Percentiles rank a stretch among this genome's conserved stretches.
These are phyloP conservation scores for Aspergillus kassunensis DNA, from an alignment of 495 filamentous ascomycete genomes.

Conservation along the genomic window DNA sequence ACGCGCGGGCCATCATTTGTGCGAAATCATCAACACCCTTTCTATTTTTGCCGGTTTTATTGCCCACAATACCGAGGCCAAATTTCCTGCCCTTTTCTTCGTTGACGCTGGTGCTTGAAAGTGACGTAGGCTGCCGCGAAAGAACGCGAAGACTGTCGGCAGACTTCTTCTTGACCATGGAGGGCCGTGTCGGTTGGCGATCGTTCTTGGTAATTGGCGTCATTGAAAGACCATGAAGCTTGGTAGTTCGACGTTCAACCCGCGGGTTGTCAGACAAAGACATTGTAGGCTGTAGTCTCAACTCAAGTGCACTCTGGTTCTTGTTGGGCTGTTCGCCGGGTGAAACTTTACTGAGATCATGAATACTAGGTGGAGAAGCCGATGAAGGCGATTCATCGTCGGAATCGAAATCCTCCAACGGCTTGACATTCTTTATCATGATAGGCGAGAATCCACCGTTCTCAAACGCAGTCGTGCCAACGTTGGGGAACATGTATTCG, in stretches of 20 bases:
- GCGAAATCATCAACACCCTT: constrained; percentile 84
- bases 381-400: constrained; percentile 33
- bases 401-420: constrained; percentile 54
- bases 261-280: constrained; percentile 51
- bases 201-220: constrained; percentile 33
- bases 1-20: constrained; percentile 94
- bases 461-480: constrained; percentile 53
- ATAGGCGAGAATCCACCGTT: constrained; percentile 74
- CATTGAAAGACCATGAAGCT: constrained; percentile 46
- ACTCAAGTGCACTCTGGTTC: constrained; percentile 65
- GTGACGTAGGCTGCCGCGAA: constrained; percentile 41
- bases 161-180: constrained; percentile 59
- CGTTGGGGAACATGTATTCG: constrained; percentile 94
- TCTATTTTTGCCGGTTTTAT: constrained; percentile 47
- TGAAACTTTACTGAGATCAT: constrained; percentile 26
- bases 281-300: constrained; percentile 74
- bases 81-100: constrained; percentile 57
- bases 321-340: constrained; percentile 41
- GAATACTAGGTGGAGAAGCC: constrained; percentile 25
- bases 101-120: constrained; percentile 49
- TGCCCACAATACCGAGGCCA: constrained; percentile 41
- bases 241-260: constrained; percentile 25
- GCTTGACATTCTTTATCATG: constrained; percentile 72
- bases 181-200: constrained; percentile 23
- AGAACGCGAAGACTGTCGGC: constrained; percentile 59